Conservation (phyloP, 768 basidiomycete species). For the Rhodotorula babjevae region DNA sequence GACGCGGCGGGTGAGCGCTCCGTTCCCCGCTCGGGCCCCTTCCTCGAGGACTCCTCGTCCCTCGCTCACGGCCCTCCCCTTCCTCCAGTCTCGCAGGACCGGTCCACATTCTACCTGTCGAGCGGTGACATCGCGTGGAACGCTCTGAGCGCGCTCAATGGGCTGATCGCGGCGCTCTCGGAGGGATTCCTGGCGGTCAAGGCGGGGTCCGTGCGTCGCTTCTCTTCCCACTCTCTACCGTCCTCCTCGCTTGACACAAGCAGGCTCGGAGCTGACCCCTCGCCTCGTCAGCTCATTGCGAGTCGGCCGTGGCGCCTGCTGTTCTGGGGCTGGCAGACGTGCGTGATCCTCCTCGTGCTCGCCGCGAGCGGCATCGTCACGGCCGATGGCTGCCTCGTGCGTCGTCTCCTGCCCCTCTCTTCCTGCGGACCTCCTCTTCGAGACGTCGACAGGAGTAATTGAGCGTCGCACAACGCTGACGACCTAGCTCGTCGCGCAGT, state of each 20-base stretch:
- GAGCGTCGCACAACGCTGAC: no score
- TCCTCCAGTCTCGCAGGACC: constrained; percentile 1
- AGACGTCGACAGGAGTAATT: no score
- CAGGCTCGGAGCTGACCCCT: not conserved
- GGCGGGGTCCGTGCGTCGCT: constrained; percentile 7
- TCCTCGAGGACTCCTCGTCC: not conserved
- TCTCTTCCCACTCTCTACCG: no score
- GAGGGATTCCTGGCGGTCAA: not conserved
- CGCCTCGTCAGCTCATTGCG: constrained; percentile 6
- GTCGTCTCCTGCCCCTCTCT: no score
- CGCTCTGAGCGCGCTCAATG: not conserved
- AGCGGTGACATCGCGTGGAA: constrained; percentile 1
- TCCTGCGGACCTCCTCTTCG: no score
- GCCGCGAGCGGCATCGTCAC: not conserved
- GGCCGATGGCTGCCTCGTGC: constrained; percentile 5
- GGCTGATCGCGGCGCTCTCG: not conserved
- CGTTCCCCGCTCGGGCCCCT: not conserved
- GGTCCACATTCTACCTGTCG: not conserved
- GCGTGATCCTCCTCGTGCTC: not conserved
- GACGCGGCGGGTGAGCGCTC: not conserved
- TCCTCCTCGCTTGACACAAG: no score
- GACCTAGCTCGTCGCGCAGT: no score
- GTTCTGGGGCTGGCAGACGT: constrained; percentile 7
- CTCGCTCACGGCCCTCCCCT: not conserved
- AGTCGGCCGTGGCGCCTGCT: not conserved